phyloP scores from a whole-genome alignment of 2,329 filamentous ascomycete species.

The Colletotrichum sidae region DNA sequence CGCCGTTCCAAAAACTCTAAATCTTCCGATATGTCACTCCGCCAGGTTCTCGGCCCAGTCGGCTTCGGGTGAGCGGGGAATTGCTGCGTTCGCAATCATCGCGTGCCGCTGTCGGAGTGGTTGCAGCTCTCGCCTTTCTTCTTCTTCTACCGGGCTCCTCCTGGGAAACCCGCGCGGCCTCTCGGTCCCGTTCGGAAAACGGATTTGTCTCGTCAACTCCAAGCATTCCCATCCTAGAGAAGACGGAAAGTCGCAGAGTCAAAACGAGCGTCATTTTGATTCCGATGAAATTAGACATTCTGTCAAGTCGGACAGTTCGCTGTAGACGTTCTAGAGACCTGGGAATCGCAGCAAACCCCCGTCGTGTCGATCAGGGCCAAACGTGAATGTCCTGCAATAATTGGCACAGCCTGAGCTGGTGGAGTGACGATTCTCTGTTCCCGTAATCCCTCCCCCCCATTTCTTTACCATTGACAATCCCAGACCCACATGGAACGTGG shows the following conservation, averaged over 20 bases:
- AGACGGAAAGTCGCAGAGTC: conserved; percentile 6
- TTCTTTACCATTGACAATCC: conserved; percentile 11
- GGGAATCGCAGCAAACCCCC: conserved; percentile 8
- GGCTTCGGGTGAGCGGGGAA: conserved; percentile 20
- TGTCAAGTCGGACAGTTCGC: conserved; percentile 10
- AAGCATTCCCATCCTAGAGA: conserved; percentile 15
- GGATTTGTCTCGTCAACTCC: conserved; percentile 26
- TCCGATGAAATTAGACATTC: conserved; percentile 17
- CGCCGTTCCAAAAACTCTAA: not conserved
- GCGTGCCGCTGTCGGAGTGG: conserved; percentile 11
- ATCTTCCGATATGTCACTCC: conserved; percentile 6
- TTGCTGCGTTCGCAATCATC: not conserved
- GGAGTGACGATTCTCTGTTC: not conserved
- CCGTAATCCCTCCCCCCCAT: conserved; percentile 18
- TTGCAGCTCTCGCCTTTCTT: conserved; percentile 4
- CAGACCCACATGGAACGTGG: not conserved
- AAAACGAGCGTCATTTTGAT: conserved; percentile 13
- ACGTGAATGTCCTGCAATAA: not conserved
- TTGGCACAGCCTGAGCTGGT: not conserved
- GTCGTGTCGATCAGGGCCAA: conserved; percentile 16
- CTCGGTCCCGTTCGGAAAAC: conserved; percentile 21
- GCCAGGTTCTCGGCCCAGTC: conserved; percentile 7
- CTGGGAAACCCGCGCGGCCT: not conserved
- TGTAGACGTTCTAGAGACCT: not conserved
- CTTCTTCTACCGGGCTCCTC: not conserved